A percentile compares a stretch with the other conserved stretches of the same genome.
These are phyloP conservation scores for Salix exigua DNA, from an alignment of 345 rosid genomes.

Conservation along the genomic window DNA sequence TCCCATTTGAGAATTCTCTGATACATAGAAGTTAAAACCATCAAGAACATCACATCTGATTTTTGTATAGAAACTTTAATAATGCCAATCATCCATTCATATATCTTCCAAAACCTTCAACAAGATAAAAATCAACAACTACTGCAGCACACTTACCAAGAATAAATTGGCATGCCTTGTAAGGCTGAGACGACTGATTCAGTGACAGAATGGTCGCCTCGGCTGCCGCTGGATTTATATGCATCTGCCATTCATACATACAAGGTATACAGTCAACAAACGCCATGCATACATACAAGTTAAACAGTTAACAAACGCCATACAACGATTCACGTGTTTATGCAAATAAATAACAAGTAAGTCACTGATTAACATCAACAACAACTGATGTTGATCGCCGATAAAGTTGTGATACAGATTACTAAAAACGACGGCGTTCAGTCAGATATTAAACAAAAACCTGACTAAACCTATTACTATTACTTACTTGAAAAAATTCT, in stretches of 20 bases:
- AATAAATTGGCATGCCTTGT: constrained; percentile 76
- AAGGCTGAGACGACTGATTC: constrained; percentile 80
- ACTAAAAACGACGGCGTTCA: too few species aligned
- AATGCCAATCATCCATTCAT: background rate
- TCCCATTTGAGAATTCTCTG: constrained; percentile 91
- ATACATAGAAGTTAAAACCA: constrained; percentile 12
- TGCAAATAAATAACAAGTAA: background rate
- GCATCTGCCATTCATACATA: constrained; percentile 48
- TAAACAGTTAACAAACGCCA: background rate
- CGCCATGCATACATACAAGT: constrained; percentile 9
- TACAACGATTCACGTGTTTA: background rate
- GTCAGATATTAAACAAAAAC: too few species aligned
- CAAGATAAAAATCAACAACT: background rate
- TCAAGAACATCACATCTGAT: too few species aligned
- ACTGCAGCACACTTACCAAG: constrained; percentile 50
- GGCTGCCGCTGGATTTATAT: constrained; percentile 68
- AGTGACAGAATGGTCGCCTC: constrained; percentile 79
- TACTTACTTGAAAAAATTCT: too few species aligned
- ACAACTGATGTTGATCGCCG: too few species aligned
- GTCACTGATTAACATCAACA: too few species aligned
- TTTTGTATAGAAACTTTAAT: background rate
- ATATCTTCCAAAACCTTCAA: background rate
- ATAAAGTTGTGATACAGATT: too few species aligned
- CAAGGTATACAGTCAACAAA: too few species aligned
- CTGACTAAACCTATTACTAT: too few species aligned